Conservation (phyloP, 164 flowering plant genomes). For the Macadamia tetraphylla region DNA sequence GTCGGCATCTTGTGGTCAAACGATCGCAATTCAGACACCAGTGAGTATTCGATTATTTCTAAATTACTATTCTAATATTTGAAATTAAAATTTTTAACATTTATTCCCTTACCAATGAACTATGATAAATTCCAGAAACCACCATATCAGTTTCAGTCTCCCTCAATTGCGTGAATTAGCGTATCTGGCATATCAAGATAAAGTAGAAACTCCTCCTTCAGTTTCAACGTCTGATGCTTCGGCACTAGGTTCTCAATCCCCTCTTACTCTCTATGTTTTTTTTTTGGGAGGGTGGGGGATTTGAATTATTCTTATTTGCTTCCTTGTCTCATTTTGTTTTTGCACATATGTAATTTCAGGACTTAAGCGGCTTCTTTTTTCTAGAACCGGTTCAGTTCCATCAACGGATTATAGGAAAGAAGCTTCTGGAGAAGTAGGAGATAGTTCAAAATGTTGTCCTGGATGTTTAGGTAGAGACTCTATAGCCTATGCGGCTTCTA, state of each 20-base stretch:
- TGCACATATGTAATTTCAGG: conserved; percentile 29
- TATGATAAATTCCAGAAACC: conserved; percentile 10
- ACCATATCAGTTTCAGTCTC: conserved; percentile 10
- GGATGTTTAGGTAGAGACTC: conserved; percentile 69
- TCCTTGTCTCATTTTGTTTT: background rate
- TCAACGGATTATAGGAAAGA: conserved; percentile 27
- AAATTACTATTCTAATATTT: too few species aligned
- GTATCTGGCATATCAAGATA: background rate
- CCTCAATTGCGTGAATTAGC: background rate
- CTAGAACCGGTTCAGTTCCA: conserved; percentile 34
- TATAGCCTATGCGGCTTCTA: conserved; percentile 78
- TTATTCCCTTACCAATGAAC: too few species aligned
- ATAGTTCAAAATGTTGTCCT: conserved; percentile 30
- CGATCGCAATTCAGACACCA: background rate
- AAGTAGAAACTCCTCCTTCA: background rate
- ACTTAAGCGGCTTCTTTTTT: conserved; percentile 29
- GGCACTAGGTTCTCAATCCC: background rate
- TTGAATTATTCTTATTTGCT: background rate
- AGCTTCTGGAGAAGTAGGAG: conserved; percentile 25
- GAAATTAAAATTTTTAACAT: background rate
- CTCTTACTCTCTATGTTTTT: background rate
- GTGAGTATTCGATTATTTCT: conserved; percentile 4
- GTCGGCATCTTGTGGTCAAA: background rate
- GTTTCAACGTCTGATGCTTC: background rate
- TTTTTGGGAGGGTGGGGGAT: background rate